Base-by-base conservation (phyloP, 257 asterid genomes). In the Nicotiana paniculata region DNA sequence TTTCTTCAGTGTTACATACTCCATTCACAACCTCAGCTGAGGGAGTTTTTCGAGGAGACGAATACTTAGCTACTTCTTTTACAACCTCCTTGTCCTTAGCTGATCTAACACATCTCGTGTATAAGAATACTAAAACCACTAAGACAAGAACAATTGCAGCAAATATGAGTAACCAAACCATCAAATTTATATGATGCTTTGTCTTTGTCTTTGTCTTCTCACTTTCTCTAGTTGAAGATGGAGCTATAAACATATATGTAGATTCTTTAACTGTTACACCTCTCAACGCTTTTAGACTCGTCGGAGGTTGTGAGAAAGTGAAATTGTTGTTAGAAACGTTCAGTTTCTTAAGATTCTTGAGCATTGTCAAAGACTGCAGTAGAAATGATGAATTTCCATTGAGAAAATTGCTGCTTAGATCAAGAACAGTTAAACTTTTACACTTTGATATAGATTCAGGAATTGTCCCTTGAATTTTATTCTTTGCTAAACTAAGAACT, bases 401-500 rank as follows among this genome's bases (percentile, higher is more conserved):
- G 1, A 82, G 62, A 30, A 66, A 69, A 30, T 82, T 82, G 76
- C 75, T 53, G 62, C 86, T 82, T 3, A 87, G 15, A 77, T 87
- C 86, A 51, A 85, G 82, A 46, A 80, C 59, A 46, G 37, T 55
- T 58, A 87, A 81, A 13, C 74, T 80, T 75, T 61, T 69, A 69
- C 88, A 84, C 16, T 48, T 37, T 18, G 79, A 80, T 48, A 87
- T 35, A 13, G 70, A 82, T 17, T 76, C 86, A 67, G 82, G 83
- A 61, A 82, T 43, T 2, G 43, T 81, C 2, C 85, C 88, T 21
- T 53, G 39, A 32, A 87, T 82, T 59, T 64, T 81, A 59, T 82
- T 87, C 30, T 53, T 59, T 28, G 87, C 68, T 61, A 87, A 84
- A 72, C 81, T 82, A 37, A 82, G 83, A 2, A 84, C 86, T 48